A percentile compares a stretch with the other conserved stretches of the same genome.
phyloP scores from a whole-genome alignment of 2,329 filamentous ascomycete species.

The Cordyceps cicadae region DNA sequence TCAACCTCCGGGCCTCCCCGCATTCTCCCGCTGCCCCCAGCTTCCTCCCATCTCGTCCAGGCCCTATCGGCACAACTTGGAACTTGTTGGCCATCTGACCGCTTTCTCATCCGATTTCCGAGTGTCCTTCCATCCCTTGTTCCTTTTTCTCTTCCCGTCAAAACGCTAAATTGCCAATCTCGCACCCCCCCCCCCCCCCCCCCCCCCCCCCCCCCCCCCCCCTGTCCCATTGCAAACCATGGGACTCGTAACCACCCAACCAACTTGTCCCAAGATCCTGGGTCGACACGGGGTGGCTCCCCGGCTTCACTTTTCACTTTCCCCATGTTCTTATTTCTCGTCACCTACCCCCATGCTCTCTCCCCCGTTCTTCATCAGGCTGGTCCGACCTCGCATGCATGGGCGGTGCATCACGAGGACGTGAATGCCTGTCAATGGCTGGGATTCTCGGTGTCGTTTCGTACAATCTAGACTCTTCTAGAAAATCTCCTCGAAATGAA shows the following conservation, averaged over 20 bases:
- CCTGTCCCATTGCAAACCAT: background rate
- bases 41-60: background rate
- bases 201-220: background rate
- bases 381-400: background rate
- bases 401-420: constrained; percentile 1
- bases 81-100: background rate
- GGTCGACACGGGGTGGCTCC: background rate
- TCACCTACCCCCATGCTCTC: background rate
- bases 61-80: background rate
- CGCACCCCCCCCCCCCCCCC: background rate
- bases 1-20: background rate
- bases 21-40: background rate
- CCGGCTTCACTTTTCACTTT: background rate
- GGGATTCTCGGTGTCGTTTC: no score
- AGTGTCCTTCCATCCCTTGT: background rate
- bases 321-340: background rate
- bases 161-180: background rate
- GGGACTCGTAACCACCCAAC: background rate
- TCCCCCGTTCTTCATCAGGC: background rate
- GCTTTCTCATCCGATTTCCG: background rate
- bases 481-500: background rate
- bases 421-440: background rate
- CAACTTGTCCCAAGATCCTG: background rate
- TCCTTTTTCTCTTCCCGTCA: background rate
- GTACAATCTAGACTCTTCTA: background rate